phyloP scores from a whole-genome alignment of 2,329 filamentous ascomycete species.

The Cladosporium austrohemisphaericum region DNA sequence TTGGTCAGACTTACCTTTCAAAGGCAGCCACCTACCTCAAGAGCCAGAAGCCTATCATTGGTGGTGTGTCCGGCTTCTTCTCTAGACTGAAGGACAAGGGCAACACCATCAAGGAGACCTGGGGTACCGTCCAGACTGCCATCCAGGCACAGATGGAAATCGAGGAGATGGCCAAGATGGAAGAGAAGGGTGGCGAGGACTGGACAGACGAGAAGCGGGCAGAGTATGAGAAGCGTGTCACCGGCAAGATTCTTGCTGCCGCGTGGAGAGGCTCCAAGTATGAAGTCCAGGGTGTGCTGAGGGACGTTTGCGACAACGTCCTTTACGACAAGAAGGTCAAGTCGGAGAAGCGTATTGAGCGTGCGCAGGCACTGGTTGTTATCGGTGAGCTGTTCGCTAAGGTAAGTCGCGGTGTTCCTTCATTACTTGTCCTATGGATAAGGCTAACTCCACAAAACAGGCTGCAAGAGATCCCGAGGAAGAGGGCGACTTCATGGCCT shows the following conservation, averaged over 20 bases:
- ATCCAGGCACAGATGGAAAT: slow-evolving; percentile 98
- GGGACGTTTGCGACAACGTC: slow-evolving; percentile 89
- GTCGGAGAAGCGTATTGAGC: slow-evolving; percentile 80
- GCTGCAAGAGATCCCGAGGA: slow-evolving; percentile 87
- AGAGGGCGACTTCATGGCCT: slow-evolving; percentile 97
- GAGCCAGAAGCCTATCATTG: slow-evolving; percentile 82
- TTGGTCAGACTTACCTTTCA: slow-evolving; percentile 83
- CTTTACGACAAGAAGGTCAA: slow-evolving; percentile 75
- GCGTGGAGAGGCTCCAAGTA: slow-evolving; percentile 96
- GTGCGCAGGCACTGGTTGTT: slow-evolving; percentile 83
- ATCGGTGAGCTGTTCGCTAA: slow-evolving; percentile 85
- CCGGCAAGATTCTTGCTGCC: slow-evolving; percentile 94
- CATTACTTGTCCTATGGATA: not conserved
- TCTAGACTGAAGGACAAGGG: slow-evolving; percentile 93
- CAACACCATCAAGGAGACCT: slow-evolving; percentile 93
- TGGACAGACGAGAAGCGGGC: slow-evolving; percentile 98
- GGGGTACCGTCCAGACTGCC: slow-evolving; percentile 93
- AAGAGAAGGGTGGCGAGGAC: slow-evolving; percentile 90
- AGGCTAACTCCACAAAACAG: slow-evolving; percentile 45
- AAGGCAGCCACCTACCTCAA: slow-evolving; percentile 87
- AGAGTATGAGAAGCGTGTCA: slow-evolving; percentile 93
- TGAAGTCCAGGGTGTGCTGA: slow-evolving; percentile 92
- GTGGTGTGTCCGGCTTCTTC: slow-evolving; percentile 90
- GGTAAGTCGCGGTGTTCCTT: slow-evolving; percentile 50
- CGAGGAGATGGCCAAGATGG: slow-evolving; percentile 96